Evolutionary conservation across 2,329 filamentous ascomycete genomes (phyloP).

Genomic region (Triangularia verruculosa): DNA sequence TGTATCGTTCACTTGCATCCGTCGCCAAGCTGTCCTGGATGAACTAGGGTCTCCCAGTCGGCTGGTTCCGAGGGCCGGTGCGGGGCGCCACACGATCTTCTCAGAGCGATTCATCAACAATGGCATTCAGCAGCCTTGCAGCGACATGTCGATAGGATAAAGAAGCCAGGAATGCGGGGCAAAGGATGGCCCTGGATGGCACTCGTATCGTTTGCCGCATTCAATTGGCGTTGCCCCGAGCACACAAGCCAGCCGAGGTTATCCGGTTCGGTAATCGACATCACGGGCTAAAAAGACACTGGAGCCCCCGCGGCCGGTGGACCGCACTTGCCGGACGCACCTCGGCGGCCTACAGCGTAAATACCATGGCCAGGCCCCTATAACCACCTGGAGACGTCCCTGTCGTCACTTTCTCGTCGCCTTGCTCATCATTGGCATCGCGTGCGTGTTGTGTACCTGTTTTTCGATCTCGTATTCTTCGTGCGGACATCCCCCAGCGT

Average conservation of each 20-base stretch:
- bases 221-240: constrained; percentile 14
- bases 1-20: not conserved
- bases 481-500: not conserved
- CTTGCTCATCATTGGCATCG: not conserved
- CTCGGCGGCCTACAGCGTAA: constrained; percentile 12
- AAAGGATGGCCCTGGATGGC: constrained; percentile 9
- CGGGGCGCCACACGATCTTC: constrained; percentile 7
- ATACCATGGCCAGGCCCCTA: constrained; percentile 9
- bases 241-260: constrained; percentile 24
- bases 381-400: not conserved
- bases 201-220: constrained; percentile 6
- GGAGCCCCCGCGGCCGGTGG: constrained; percentile 7
- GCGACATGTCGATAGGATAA: not conserved
- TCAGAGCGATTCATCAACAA: constrained; percentile 5
- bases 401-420: constrained; percentile 6
- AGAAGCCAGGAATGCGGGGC: constrained; percentile 14
- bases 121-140: not conserved
- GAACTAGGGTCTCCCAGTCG: not conserved
- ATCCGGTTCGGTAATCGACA: constrained; percentile 24
- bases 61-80: constrained; percentile 3
- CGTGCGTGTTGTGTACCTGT: not conserved
- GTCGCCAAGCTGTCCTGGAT: not conserved
- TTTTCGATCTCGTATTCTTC: not conserved
- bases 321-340: constrained; percentile 11
- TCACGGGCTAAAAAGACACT: constrained; percentile 20